A percentile compares a stretch with the other conserved stretches of the same genome.
Conservation (phyloP, 2,329 filamentous ascomycete species). For the Pseudogymnoascus sp. region DNA sequence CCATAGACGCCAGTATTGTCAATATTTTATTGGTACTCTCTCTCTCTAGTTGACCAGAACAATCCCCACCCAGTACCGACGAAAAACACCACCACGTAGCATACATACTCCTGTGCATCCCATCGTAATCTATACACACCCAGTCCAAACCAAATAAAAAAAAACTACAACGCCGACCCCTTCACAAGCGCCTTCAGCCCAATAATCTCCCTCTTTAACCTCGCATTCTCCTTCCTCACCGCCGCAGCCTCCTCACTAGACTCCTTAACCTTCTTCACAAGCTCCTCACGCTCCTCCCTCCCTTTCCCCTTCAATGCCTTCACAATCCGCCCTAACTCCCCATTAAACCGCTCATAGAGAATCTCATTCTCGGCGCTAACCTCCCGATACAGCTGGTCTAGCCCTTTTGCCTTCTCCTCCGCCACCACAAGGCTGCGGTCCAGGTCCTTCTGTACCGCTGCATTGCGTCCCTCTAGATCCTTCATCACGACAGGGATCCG, state of each 20-base stretch:
- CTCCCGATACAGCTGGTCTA: conserved; percentile 85
- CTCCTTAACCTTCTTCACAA: conserved; percentile 63
- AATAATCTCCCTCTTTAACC: conserved; percentile 73
- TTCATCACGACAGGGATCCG: conserved; percentile 51
- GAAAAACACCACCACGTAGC: neutral
- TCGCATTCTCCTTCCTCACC: conserved; percentile 76
- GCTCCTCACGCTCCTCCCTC: conserved; percentile 70
- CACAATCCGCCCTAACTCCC: conserved; percentile 77
- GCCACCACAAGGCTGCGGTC: conserved; percentile 62
- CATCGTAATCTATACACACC: neutral
- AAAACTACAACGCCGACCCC: neutral
- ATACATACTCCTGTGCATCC: conserved; percentile 6
- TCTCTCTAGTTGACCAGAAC: neutral
- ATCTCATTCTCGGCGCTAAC: conserved; percentile 85
- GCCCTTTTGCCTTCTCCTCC: conserved; percentile 69
- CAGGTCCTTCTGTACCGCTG: conserved; percentile 60
- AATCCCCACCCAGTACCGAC: neutral
- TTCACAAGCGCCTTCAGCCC: conserved; percentile 17
- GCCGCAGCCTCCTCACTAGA: conserved; percentile 67
- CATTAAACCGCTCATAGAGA: conserved; percentile 84
- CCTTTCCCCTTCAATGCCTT: conserved; percentile 64
- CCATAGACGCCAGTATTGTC: neutral
- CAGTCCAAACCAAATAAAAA: neutral
- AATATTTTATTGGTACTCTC: neutral
- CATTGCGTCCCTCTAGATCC: conserved; percentile 52